Conservation (phyloP, 163 green algal genomes). For the Volvox carteri region DNA sequence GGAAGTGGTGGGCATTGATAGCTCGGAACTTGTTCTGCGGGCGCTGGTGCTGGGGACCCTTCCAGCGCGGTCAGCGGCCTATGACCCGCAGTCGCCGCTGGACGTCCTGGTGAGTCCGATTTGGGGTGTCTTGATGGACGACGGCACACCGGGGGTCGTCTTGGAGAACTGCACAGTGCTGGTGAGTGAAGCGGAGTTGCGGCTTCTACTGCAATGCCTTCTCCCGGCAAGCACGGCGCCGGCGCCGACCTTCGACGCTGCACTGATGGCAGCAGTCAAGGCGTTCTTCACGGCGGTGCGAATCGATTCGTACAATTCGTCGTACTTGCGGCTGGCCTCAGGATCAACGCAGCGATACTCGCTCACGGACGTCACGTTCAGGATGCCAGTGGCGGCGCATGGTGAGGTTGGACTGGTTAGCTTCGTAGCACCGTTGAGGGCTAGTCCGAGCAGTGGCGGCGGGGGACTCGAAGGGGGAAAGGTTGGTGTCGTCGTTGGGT, state of each 20-base stretch:
- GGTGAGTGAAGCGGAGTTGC: slow-evolving; percentile 12
- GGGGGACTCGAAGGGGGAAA: neutral
- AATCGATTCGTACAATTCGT: neutral
- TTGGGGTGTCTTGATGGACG: slow-evolving; percentile 12
- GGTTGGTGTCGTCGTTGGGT: slow-evolving; percentile 2
- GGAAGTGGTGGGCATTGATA: neutral
- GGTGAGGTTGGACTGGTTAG: neutral
- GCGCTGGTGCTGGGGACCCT: neutral
- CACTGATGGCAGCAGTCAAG: neutral
- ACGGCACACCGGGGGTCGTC: neutral
- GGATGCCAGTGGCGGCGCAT: neutral
- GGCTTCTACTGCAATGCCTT: slow-evolving; percentile 22
- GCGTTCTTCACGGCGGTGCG: slow-evolving; percentile 6
- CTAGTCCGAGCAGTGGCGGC: neutral
- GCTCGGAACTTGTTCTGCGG: neutral
- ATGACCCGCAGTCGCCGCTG: neutral
- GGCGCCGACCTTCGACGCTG: neutral
- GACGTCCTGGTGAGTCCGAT: slow-evolving; percentile 17
- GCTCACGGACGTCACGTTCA: slow-evolving; percentile 14
- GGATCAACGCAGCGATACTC: neutral
- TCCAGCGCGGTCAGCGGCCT: neutral
- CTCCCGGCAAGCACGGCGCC: neutral
- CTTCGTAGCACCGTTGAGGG: neutral
- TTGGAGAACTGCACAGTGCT: slow-evolving; percentile 32
- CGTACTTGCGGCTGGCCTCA: neutral